These are phyloP conservation scores for Globisporangium echinulatum DNA, from an alignment of 352 stramenopile genomes.

Conservation along the genomic window DNA sequence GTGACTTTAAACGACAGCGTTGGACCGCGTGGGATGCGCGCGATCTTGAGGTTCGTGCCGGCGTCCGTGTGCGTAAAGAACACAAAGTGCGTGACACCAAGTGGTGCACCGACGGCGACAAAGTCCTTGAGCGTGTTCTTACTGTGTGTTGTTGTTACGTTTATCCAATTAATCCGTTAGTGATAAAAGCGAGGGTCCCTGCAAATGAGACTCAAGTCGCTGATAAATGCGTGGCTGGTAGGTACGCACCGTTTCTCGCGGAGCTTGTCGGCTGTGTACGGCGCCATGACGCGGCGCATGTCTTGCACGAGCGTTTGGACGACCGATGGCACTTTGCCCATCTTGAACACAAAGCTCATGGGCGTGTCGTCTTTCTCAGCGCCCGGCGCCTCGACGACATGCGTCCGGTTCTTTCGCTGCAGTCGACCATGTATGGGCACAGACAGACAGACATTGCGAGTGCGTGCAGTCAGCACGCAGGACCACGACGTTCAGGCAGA, in stretches of 20 bases:
- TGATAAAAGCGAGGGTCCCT: neutral
- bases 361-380: conserved; percentile 83
- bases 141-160: neutral
- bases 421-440: neutral
- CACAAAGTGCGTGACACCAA: conserved; percentile 97
- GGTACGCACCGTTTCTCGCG: conserved; percentile 65
- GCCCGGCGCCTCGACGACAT: conserved; percentile 53
- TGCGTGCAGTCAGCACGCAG: neutral
- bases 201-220: neutral
- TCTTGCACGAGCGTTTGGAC: conserved; percentile 89
- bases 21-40: conserved; percentile 89
- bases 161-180: neutral
- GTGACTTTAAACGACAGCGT: conserved; percentile 93
- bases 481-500: neutral
- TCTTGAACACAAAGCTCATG: conserved; percentile 90
- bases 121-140: conserved; percentile 93
- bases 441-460: neutral
- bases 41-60: conserved; percentile 94
- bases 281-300: conserved; percentile 92
- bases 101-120: conserved; percentile 78
- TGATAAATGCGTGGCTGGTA: neutral
- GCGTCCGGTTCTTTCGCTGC: conserved; percentile 80
- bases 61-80: conserved; percentile 93
- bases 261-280: conserved; percentile 92
- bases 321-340: conserved; percentile 73